phyloP scores from a whole-genome alignment of 2,329 filamentous ascomycete genomes.

The Talaromyces sp. region DNA sequence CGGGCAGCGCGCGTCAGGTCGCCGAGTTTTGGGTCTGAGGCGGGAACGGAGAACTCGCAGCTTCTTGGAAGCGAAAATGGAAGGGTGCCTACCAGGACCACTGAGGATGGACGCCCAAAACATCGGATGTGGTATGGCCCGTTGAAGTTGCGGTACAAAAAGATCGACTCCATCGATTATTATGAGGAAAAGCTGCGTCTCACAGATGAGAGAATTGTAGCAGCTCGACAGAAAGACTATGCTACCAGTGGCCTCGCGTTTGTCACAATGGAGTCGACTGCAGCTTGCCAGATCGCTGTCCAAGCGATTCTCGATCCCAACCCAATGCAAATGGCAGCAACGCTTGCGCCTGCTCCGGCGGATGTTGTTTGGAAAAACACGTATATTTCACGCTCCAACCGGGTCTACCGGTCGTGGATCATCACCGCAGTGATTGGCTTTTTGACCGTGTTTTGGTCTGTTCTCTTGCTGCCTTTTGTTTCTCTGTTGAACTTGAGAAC shows the following conservation, averaged over 20 bases:
- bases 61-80: conserved; percentile 47
- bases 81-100: conserved; percentile 40
- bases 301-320: conserved; percentile 90
- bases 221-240: conserved; percentile 70
- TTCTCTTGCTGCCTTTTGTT: conserved; percentile 74
- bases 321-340: conserved; percentile 79
- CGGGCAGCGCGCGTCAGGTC: conserved; percentile 43
- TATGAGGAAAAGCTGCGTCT: conserved; percentile 80
- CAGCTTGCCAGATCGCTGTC: conserved; percentile 88
- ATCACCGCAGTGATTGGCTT: conserved; percentile 80
- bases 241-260: conserved; percentile 79
- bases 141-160: conserved; percentile 65
- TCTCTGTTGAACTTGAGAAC: conserved; percentile 75
- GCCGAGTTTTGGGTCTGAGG: conserved; percentile 24
- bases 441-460: conserved; percentile 82
- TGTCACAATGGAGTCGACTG: conserved; percentile 95
- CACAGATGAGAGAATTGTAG: conserved; percentile 69
- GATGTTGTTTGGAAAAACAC: conserved; percentile 97
- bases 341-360: conserved; percentile 78
- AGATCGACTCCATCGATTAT: conserved; percentile 88
- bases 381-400: conserved; percentile 68
- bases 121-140: conserved; percentile 74
- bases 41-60: conserved; percentile 57
- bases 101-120: conserved; percentile 56
- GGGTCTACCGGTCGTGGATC: conserved; percentile 74